Base-by-base conservation (phyloP, 2,329 filamentous ascomycete genomes). In the Xylaria sp. region DNA sequence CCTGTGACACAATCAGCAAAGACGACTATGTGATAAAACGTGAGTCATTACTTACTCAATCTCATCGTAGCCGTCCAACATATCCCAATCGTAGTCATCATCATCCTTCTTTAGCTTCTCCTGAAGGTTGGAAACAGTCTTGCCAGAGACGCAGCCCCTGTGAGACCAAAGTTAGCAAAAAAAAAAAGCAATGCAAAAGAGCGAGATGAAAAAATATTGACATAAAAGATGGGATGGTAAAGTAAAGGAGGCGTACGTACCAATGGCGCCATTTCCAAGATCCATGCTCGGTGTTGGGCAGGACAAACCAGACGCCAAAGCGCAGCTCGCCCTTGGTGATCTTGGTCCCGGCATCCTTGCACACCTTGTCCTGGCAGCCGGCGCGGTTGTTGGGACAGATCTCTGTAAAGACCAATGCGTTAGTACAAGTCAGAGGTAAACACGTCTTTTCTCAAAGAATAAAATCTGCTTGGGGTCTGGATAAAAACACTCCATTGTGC, bases 71-170 rank as follows among this genome's bases (percentile, higher is more conserved):
- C 93, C 94, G 78, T 97, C 93, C 65, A 98, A 84, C 69, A 87
- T 81, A 54, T 92, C 88, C 74, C 88, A 88, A 69, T 94, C 87
- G 64, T 83, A 86, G 1, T 81, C 80, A 37, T 81, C 84, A n/a
- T 82, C 84, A 20, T 81, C 81, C 23, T 81, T 82, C 6, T 82
- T 83, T 70, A 90, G 85, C 8, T 83, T 79, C 6, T 90, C 85
- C 68, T 90, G 87, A 57, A 94, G 81, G 72, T 92, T 90, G 66
- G 83, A 76, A 68, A 98, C 83, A 76, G 93, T 89, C 64, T 86
- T 85, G 25, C 94, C 94, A 18, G 94, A 97, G 44, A 94, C 89
- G 76, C 95, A 98, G 37, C 95, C 94, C 94, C 94, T 97, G 37
- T 66, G 58, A 58, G 62, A 57, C 56, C 65, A 56, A 56, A 15